Base-by-base conservation (phyloP, 306 rosid genomes). In the Cyamopsis tetragonoloba region DNA sequence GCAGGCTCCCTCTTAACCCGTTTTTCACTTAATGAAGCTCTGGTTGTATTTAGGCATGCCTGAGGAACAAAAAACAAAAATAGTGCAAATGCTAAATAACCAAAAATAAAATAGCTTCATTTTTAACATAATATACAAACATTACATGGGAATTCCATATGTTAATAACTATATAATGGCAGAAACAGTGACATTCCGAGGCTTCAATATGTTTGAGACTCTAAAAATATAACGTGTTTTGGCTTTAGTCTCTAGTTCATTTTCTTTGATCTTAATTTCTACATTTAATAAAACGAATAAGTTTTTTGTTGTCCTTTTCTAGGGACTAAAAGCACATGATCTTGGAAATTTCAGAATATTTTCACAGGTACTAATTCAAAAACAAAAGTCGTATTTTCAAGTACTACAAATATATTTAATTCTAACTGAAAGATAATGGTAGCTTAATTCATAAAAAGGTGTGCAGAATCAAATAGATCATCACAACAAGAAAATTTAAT, bases 1-100 rank as follows among this genome's bases (percentile, higher is more conserved):
- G 85, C 82, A 66, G 85, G 81, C 80, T 87, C 96, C 80, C 87
- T 84, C 86, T 86, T 92, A 42, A 80, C 78, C 68, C 93, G 82
- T 76, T 92, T 92, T 74, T 87, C 89, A 79, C 81, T 68, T 76
- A 85, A 79, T 61, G 84, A 68, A 22, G 82, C 81, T 89, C 76
- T 82, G 31, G 80, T 65, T 73, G 82, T 66, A 73, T 79, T 85
- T 55, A 72, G 76, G 76, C 96, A 86, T 27, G 93, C 98, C 98
- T 92, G 74, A 55, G 65, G 51, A 77, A 72, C 59, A 82, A 71
- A 79, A 71, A 26, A 47, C 13, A 15, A 26, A 49, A 58, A n/a
- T 27, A 78, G 42, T 6, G 12, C 34, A 41, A 8, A 42, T 6
- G 41, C 30, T 14, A 41, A 55, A 39, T 41, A 19, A 42, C 24